Evolutionary conservation across 306 rosid genomes (phyloP), one percentile per base, ranked within the genome.

Genomic region (Coriaria nepalensis): DNA sequence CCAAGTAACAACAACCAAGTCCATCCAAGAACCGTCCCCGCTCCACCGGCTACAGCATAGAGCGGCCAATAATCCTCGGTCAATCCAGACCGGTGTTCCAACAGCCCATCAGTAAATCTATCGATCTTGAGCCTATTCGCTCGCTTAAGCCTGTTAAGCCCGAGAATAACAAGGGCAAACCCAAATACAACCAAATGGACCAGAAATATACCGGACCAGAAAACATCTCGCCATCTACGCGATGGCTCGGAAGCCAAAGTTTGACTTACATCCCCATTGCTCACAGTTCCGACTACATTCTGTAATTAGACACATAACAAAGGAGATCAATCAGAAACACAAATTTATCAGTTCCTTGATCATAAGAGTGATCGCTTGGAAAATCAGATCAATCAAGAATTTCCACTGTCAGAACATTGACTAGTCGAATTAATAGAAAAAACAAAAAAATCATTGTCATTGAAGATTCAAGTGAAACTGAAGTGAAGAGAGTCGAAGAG

Each of bases 41-140:
- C 79, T 13, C 81, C 95, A 0, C 94, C 85, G 0, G 94, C 97
- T 35, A 84, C 76, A 12, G 92, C 95, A 39, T 84, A 84, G 35
- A 81, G 71, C 0, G 87, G 94, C 97, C 97, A 90, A 64, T 79
- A 90, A 59, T 76, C 62, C 79, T 90, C 87, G 0, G 95, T 90
- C 57, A 84, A 63, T 8, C 93, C 87, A 11, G 56, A 72, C 53
- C 68, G 56, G 45, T 81, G 79, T 63, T 81, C 85, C 75, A 62
- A 64, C 49, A 73, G 53, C 8, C 70, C 52, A 8, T 70, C 39
- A 5, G 90, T 71, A 52, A 70, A 90, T 66, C 76, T 71, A 61
- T 90, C 95, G 52, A 84, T 78, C 61, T 90, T 77, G 49, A 90
- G 77, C 62, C 97, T 74, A 56, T 90, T 68, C 50, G 63, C 55